Base-by-base conservation (phyloP, 192 early-diverging fungal genomes). In the Mortierella claussenii region DNA sequence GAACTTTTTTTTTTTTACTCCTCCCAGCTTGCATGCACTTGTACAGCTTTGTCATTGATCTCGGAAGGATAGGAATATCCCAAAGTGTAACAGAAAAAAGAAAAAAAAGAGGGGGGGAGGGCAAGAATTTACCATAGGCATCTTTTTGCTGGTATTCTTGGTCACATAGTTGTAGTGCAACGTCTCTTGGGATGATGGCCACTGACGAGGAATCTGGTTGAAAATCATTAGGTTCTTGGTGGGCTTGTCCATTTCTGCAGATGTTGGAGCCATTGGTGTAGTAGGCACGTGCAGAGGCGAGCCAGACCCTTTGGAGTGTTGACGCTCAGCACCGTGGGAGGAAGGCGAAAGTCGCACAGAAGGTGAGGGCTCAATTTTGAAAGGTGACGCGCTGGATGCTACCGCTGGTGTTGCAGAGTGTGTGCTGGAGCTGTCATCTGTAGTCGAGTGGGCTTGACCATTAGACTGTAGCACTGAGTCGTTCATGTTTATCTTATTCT, bases 201-300 rank as follows among this genome's bases (percentile, higher is more conserved):
- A 76, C 21, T 76, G 73, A 18, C 73, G 56, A 2, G 73, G 73
- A 37, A 76, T 76, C 53, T 76, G 51, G 46, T 76, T 76, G 20
- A 76, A 76, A 11, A 67, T 67, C 73, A 76, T 76, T 42, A 76
- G 26, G 34, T 76, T 76, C 59, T 62, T 76, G 4, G 73, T 56
- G 1, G 64, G 51, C 43, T 67, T 76, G 43, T 76, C 73, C 58
- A 76, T 28, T 11, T 76, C 73, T n/a, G 50, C 53, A 36, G 73
- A 65, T 8, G 45, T 51, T 20, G 73, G 64, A 0, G 73, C 62
- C 50, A 76, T 27, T 2, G 64, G 65, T 3, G 64, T 67, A 0
- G 64, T 56, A 10, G 73, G 59, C 12, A 61, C 27, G 4, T 36
- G 28, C 26, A 66, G 20, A 5, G 51, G 73, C 8, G 57, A 52